Evolutionary conservation across 768 basidiomycete genomes (phyloP).

Genomic region (Paxillus ammoniavirescens): DNA sequence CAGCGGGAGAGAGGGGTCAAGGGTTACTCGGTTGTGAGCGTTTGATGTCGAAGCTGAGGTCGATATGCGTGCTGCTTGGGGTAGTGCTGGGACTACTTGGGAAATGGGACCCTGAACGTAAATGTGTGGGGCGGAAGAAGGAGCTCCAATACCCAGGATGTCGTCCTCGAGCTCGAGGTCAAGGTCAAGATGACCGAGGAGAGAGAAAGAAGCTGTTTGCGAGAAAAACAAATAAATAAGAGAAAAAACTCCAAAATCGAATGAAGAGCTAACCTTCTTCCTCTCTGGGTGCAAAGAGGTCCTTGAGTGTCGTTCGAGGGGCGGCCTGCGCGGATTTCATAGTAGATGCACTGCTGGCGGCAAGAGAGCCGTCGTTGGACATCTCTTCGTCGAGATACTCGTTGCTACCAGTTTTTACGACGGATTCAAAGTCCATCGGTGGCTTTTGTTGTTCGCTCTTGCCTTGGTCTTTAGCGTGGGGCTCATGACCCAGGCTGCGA

Average conservation of each 20-base stretch:
- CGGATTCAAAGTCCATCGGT: slow-evolving; percentile 7
- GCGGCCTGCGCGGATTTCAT: neutral
- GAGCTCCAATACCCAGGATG: slow-evolving; percentile 27
- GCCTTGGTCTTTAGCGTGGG: slow-evolving; percentile 1
- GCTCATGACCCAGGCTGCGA: neutral
- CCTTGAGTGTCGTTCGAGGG: slow-evolving; percentile 51
- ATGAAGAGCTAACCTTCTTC: slow-evolving; percentile 51
- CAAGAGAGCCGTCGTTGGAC: neutral
- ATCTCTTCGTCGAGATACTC: slow-evolving; percentile 3
- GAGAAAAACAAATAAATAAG: neutral
- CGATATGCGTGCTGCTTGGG: neutral
- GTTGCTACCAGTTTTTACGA: no score
- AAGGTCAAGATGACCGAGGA: slow-evolving; percentile 72
- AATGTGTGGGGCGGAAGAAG: slow-evolving; percentile 12
- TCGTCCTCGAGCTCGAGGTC: slow-evolving; percentile 72
- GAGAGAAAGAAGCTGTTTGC: slow-evolving; percentile 60
- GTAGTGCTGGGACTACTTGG: slow-evolving; percentile 7
- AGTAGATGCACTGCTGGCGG: neutral
- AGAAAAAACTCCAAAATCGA: neutral
- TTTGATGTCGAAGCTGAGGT: slow-evolving; percentile 1
- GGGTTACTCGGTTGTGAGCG: slow-evolving; percentile 26
- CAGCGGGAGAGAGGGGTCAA: slow-evolving; percentile 54
- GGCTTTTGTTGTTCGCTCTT: slow-evolving; percentile 32
- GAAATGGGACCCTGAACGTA: neutral
- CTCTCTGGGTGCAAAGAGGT: slow-evolving; percentile 69